Percentiles rank a stretch among this genome's conserved stretches.
These are phyloP conservation scores for Talaromyces nanjingensis DNA, from an alignment of 495 filamentous ascomycete species.

Conservation along the genomic window DNA sequence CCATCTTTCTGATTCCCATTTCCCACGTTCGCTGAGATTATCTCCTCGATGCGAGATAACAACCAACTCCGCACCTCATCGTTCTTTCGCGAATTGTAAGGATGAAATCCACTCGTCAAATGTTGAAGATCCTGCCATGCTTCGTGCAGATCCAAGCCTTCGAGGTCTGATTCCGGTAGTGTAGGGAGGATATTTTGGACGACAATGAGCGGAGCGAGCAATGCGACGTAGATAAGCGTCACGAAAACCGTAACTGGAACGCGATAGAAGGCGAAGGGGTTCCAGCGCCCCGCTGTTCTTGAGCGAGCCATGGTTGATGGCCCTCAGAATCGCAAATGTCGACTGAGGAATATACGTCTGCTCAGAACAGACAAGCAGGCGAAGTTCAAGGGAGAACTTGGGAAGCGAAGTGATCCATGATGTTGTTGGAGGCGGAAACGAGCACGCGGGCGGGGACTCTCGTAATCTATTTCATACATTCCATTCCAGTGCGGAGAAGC, in stretches of 20 bases:
- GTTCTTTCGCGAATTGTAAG: slow-evolving; percentile 79
- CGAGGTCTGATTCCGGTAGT: slow-evolving; percentile 50
- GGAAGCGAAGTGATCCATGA: background rate
- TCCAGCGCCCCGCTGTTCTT: slow-evolving; percentile 19
- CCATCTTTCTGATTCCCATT: background rate
- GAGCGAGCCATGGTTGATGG: slow-evolving; percentile 2
- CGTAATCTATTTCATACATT: background rate
- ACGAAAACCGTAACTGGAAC: slow-evolving; percentile 68
- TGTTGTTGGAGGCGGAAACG: background rate
- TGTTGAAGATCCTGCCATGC: slow-evolving; percentile 80
- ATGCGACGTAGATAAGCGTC: slow-evolving; percentile 59
- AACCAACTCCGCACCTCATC: slow-evolving; percentile 74
- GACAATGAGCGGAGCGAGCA: slow-evolving; percentile 62
- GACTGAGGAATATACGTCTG: background rate
- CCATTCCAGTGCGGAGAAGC: background rate
- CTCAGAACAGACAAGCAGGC: background rate
- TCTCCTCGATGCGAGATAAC: slow-evolving; percentile 60
- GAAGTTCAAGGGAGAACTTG: background rate
- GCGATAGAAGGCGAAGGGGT: slow-evolving; percentile 56
- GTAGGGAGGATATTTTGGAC: slow-evolving; percentile 69
- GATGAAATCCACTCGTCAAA: slow-evolving; percentile 73
- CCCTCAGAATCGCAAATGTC: background rate
- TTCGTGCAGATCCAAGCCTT: slow-evolving; percentile 67
- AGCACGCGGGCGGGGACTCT: background rate
- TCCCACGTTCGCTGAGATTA: slow-evolving; percentile 29